These are phyloP conservation scores for Pelargonium nanum DNA, from an alignment of 345 rosid genomes.

Conservation along the genomic window DNA sequence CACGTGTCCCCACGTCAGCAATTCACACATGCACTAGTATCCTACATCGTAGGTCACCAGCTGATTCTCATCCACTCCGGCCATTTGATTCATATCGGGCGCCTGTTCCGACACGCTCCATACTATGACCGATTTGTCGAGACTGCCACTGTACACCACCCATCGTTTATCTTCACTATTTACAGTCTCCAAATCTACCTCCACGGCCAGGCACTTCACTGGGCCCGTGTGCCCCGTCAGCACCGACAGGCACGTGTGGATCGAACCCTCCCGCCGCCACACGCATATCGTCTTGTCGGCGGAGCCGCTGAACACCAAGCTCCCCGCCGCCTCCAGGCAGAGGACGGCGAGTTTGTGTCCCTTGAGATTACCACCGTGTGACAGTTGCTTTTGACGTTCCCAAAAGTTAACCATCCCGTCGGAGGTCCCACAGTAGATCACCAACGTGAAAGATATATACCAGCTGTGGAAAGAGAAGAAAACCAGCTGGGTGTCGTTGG, in stretches of 20 bases:
- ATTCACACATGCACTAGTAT: too few relatives aligned
- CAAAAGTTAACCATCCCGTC: constrained; percentile 83
- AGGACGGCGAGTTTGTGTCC: constrained; percentile 91
- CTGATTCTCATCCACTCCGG: too few relatives aligned
- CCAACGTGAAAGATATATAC: not conserved
- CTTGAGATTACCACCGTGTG: constrained; percentile 65
- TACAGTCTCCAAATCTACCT: constrained; percentile 42
- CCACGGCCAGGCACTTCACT: constrained; percentile 78
- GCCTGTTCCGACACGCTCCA: constrained; percentile 60
- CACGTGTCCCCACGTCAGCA: too few relatives aligned
- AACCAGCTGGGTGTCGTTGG: too few relatives aligned
- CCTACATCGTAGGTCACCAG: not conserved
- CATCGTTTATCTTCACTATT: constrained; percentile 41
- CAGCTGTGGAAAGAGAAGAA: too few relatives aligned
- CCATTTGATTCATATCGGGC: constrained; percentile 32
- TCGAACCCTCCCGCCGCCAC: constrained; percentile 63
- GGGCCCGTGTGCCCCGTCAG: constrained; percentile 90
- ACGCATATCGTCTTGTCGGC: constrained; percentile 95
- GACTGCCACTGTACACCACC: constrained; percentile 11
- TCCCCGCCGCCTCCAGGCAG: constrained; percentile 64
- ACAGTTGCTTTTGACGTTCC: constrained; percentile 60
- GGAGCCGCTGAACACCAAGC: constrained; percentile 74
- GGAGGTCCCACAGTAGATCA: constrained; percentile 88
- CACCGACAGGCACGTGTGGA: constrained; percentile 75
- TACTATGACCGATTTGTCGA: not conserved